Evolutionary conservation across 2,329 filamentous ascomycete genomes (phyloP).

Genomic region (Trichoderma gracile): DNA sequence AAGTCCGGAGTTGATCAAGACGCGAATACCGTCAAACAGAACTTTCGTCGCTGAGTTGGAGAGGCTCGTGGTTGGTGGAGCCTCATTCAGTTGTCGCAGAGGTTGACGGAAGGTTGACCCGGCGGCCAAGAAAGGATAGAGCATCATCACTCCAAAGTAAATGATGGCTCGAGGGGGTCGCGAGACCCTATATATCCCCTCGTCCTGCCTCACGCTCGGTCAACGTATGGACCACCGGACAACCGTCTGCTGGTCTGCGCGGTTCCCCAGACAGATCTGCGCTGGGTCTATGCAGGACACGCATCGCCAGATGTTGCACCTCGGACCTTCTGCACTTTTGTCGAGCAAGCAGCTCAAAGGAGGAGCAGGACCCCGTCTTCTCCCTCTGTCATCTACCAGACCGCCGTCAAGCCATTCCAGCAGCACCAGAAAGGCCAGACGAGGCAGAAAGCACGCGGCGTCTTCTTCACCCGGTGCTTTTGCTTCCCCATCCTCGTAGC

Average conservation of each 20-base stretch:
- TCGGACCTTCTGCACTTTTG: not conserved
- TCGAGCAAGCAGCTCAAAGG: not conserved
- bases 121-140: not conserved
- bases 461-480: not conserved
- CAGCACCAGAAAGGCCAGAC: not conserved
- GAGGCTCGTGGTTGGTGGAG: not conserved
- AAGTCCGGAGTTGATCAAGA: not conserved
- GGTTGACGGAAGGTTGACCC: not conserved
- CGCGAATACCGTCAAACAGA: not conserved
- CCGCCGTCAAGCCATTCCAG: not conserved
- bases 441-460: not conserved
- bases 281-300: constrained; percentile 11
- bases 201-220: not conserved
- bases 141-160: not conserved
- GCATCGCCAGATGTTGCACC: not conserved
- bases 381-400: not conserved
- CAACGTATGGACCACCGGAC: not conserved
- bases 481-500: too few species aligned
- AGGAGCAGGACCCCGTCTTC: not conserved
- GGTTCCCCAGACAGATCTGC: constrained; percentile 10
- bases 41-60: too few species aligned
- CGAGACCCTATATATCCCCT: not conserved
- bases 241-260: not conserved
- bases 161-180: not conserved
- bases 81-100: not conserved